Percentiles rank a stretch among this genome's conserved stretches.
Conservation (phyloP, 805 yeast genomes). For the Myxozyma lipomycoides region DNA sequence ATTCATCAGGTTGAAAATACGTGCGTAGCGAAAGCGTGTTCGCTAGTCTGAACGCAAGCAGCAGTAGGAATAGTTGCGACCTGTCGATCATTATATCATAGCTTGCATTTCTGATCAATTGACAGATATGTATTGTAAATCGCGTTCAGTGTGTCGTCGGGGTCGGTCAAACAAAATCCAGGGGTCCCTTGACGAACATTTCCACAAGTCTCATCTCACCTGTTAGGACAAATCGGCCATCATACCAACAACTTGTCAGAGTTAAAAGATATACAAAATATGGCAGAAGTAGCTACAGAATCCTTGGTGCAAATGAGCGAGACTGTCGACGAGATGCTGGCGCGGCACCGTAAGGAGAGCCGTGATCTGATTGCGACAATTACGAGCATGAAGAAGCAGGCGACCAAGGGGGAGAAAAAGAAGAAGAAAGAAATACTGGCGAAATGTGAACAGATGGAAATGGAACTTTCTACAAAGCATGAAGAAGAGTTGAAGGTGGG, state of each 20-base stretch:
- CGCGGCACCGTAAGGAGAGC: conserved; percentile 65
- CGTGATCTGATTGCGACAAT: conserved; percentile 62
- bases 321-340: conserved; percentile 48
- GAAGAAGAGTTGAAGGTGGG: conserved; percentile 46
- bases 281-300: no score
- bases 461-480: conserved; percentile 53
- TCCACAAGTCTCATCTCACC: no score
- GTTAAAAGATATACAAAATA: neutral
- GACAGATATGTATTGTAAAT: neutral
- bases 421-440: conserved; percentile 62
- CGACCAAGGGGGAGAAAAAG: conserved; percentile 62
- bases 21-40: conserved; percentile 66
- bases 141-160: neutral
- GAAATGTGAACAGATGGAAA: conserved; percentile 59
- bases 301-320: no score
- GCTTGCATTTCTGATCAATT: neutral
- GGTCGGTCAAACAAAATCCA: neutral
- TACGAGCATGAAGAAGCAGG: conserved; percentile 78
- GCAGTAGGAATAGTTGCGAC: neutral
- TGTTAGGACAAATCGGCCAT: no score
- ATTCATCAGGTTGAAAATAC: conserved; percentile 95
- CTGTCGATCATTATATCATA: neutral
- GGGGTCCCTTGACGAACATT: no score
- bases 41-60: conserved; percentile 48
- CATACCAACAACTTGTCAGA: neutral